Evolutionary conservation across 192 early-diverging fungal genomes (phyloP), one percentile per base, ranked within the genome.

Genomic region (Entomortierella lignicola): DNA sequence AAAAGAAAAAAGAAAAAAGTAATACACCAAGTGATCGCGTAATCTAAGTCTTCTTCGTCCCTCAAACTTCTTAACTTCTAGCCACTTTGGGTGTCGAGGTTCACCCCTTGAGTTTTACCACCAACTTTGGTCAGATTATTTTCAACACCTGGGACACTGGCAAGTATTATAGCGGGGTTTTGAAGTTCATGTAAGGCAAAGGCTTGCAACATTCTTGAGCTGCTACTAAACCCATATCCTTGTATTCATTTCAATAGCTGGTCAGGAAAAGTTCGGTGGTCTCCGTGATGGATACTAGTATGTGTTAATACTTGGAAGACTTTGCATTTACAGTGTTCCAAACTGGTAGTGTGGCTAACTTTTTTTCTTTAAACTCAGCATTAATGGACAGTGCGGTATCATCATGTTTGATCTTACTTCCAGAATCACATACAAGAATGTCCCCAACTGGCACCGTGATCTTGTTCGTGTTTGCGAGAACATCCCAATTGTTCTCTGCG

Each of bases 351-450:
- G 34, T 37, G 4, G 21, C 59, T 41, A 27, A 41, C 5, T 18
- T 31, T 20, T 23, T 29, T n/a, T 68, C 17, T 32, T 57, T 48
- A 27, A 8, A 42, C 11, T 52, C 20, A 88, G 90, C 87, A 99
- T 99, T 77, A 92, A 95, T 81, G 98, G 98, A 64, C 94, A 99
- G 82, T 99, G 98, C 81, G 98, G 94, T 58, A 98, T 99, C 84
- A 99, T 99, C 89, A 99, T 99, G 98, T 99, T 99, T 66, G 98
- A 99, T 80, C 96, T 99, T 47, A 98, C 98, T 62, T 97, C 97
- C 57, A 92, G 97, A 74, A 99, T 99, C 68, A 99, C 97, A 70
- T 99, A 99, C 89, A 99, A 98, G 91, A 99, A 95, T 89, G 98
- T 99, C 23, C 97, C 98, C 77, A 99, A 98, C 92, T 99, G 98